Conservation (phyloP, 495 filamentous ascomycete genomes). For the Aspergillus indologenus region DNA sequence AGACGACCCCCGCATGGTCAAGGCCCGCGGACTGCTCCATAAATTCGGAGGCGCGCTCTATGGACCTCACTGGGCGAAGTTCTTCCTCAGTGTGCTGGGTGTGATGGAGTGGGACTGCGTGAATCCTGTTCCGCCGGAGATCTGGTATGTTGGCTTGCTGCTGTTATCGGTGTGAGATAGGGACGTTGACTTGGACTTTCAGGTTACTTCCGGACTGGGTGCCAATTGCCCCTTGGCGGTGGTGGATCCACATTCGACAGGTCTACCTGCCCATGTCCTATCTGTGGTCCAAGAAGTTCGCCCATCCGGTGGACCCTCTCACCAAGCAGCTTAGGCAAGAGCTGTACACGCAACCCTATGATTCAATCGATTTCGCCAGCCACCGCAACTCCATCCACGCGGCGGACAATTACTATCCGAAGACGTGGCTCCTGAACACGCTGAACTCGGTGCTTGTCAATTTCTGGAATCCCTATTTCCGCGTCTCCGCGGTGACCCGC, state of each 20-base stretch:
- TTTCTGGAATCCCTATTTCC: slow-evolving; percentile 72
- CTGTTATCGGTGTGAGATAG: neutral
- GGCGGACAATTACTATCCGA: slow-evolving; percentile 89
- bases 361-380: slow-evolving; percentile 67
- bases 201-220: slow-evolving; percentile 92
- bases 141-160: slow-evolving; percentile 58
- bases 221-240: slow-evolving; percentile 90
- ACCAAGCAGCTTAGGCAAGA: slow-evolving; percentile 75
- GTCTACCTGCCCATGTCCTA: slow-evolving; percentile 93
- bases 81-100: slow-evolving; percentile 81
- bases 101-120: slow-evolving; percentile 88
- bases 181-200: slow-evolving; percentile 7
- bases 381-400: slow-evolving; percentile 80
- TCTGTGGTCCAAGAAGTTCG: slow-evolving; percentile 76
- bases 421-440: slow-evolving; percentile 73
- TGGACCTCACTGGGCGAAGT: slow-evolving; percentile 93
- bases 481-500: slow-evolving; percentile 53
- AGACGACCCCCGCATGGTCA: slow-evolving; percentile 81
- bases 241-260: slow-evolving; percentile 97
- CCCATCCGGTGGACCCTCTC: slow-evolving; percentile 65
- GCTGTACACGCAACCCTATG: slow-evolving; percentile 77
- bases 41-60: slow-evolving; percentile 80
- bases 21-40: slow-evolving; percentile 79
- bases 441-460: slow-evolving; percentile 74
- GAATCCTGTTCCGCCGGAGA: slow-evolving; percentile 87